phyloP scores from a whole-genome alignment of 176 grass and related monocot species.

The Melocanna baccifera region DNA sequence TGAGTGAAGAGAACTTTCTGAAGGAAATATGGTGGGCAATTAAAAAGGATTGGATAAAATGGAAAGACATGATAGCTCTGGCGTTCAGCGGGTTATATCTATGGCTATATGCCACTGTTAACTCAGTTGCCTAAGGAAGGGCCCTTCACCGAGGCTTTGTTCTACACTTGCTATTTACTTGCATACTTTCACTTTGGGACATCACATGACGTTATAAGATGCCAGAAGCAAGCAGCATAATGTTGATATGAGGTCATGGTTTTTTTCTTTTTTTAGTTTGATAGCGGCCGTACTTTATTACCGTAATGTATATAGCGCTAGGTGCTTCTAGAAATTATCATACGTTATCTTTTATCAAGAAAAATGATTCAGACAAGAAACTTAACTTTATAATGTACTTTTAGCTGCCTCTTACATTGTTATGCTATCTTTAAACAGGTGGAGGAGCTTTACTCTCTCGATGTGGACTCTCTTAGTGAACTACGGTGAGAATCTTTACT shows the following conservation, averaged over 20 bases:
- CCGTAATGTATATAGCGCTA: not conserved
- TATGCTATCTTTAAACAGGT: constrained; percentile 50
- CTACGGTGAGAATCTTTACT: constrained; percentile 47
- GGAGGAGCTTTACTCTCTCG: constrained; percentile 90
- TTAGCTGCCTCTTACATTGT: not conserved
- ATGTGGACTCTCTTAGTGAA: constrained; percentile 76
- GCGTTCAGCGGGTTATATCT: not conserved
- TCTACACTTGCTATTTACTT: not conserved
- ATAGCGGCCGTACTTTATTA: not conserved
- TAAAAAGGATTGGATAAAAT: not conserved
- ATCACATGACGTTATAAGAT: not conserved
- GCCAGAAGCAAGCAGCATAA: not conserved
- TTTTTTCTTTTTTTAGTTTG: not conserved
- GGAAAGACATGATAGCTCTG: not conserved
- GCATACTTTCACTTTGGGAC: not conserved
- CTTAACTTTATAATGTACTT: not conserved
- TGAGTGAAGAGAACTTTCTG: not conserved
- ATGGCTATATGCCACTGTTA: not conserved
- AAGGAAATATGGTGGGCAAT: not conserved
- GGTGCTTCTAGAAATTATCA: not conserved
- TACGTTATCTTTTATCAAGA: not conserved
- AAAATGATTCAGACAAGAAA: not conserved
- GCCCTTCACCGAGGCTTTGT: not conserved
- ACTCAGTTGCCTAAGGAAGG: not conserved
- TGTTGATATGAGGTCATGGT: not conserved